A percentile compares a stretch with the other conserved stretches of the same genome.
These are phyloP conservation scores for Oryza nivara DNA, from an alignment of 176 grass and related monocot species.

Conservation along the genomic window DNA sequence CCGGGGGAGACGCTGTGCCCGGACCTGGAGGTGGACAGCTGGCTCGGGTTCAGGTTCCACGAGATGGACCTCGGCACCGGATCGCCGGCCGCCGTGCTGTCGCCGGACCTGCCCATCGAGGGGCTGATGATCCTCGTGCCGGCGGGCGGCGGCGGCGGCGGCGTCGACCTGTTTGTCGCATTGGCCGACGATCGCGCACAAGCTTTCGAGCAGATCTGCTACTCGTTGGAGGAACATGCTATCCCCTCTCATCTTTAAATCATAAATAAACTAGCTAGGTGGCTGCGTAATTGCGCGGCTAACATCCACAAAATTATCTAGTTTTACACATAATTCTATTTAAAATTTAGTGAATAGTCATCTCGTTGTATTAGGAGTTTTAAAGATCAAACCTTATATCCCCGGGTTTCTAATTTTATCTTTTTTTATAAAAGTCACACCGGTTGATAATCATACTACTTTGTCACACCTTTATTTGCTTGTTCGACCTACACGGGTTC, in stretches of 20 bases:
- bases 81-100: background rate
- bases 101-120: slow-evolving; percentile 2
- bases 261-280: too few relatives aligned
- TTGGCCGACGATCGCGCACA: background rate
- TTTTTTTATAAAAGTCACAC: too few relatives aligned
- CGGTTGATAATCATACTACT: too few relatives aligned
- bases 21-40: slow-evolving; percentile 42
- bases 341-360: too few relatives aligned
- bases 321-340: too few relatives aligned
- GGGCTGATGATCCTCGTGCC: slow-evolving; percentile 14
- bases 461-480: too few relatives aligned
- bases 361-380: too few relatives aligned
- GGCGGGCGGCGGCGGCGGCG: background rate
- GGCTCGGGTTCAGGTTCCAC: slow-evolving; percentile 40
- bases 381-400: too few relatives aligned
- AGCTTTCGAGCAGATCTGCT: slow-evolving; percentile 4
- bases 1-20: slow-evolving; percentile 14
- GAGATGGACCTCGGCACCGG: slow-evolving; percentile 39
- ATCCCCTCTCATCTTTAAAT: too few relatives aligned
- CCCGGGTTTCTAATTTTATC: too few relatives aligned
- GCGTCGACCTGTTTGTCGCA: slow-evolving; percentile 25
- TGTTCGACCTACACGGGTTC: too few relatives aligned
- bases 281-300: accelerated
- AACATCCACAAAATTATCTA: too few relatives aligned
- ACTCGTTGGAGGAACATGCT: slow-evolving; percentile 1